Evolutionary conservation across 306 rosid species (phyloP), one percentile per base, ranked within the genome.

Genomic region (Cicer bijugum): DNA sequence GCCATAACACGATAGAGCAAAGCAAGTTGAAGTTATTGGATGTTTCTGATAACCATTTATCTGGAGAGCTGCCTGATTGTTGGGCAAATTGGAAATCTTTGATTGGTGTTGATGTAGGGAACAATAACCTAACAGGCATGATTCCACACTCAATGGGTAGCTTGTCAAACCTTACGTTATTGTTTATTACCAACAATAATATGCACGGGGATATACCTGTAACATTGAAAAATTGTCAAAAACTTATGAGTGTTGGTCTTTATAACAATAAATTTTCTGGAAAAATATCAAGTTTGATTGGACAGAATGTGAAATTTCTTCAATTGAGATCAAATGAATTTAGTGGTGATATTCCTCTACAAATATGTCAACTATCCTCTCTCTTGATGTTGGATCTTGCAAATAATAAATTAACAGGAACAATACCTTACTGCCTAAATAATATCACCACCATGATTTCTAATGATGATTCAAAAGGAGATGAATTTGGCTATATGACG

Each of bases 301-400:
- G 71, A 43, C 7, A 19, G 0, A 6, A 66, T 19, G 2, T 66
- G 17, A 44, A 20, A 66, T 55, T 8, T 17, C 40, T 66, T 17
- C 17, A 6, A 7, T 11, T 66, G 15, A 66, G 71, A 44, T 66
- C 71, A 44, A 66, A 66, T 44, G 71, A 66, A 19, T 66, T 66
- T 19, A 66, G 71, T 16, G 55, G 71, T 6, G 33, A 44, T 19
- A 44, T 66, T 66, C 71, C 71, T 17, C 17, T 6, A 44, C 55
- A 19, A 2, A 19, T 66, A 9, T 66, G 71, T 4, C 55, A 66
- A 12, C 55, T 44, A 43, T 44, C 39, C 12, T 66, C 71, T 66
- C 55, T 66, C 40, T 0, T 10, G 0, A 55, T 66, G 6, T 11
- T 66, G 3, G 53, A 66, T 44, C 40, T 66, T 1, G 16, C 71